Percentiles rank a stretch among this genome's conserved stretches.
Conservation (phyloP, 2,329 filamentous ascomycete genomes). For the Leptographium radiaticola region DNA sequence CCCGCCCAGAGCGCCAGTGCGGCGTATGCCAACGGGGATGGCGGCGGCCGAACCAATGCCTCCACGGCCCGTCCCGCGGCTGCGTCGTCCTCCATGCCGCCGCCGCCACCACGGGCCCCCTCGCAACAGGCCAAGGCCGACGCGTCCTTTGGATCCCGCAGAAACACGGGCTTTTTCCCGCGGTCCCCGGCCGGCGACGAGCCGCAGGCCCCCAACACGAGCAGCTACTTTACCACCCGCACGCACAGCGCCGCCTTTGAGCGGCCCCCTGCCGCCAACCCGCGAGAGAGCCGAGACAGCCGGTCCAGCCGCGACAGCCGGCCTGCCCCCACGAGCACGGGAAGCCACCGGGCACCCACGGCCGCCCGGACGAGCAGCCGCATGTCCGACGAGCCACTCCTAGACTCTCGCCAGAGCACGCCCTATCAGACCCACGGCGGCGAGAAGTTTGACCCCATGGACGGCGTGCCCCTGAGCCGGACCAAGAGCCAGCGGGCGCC, state of each 20-base stretch:
- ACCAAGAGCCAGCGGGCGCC: slow-evolving; percentile 31
- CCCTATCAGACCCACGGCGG: slow-evolving; percentile 43
- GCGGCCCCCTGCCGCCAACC: too few species aligned
- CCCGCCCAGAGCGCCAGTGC: slow-evolving; percentile 13
- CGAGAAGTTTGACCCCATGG: slow-evolving; percentile 46
- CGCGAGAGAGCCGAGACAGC: too few species aligned
- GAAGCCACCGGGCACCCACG: slow-evolving; percentile 3
- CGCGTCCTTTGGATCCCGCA: slow-evolving; percentile 37
- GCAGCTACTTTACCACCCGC: slow-evolving; percentile 33
- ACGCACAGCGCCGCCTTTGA: slow-evolving; percentile 4
- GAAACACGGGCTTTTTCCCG: slow-evolving; percentile 36
- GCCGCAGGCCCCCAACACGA: slow-evolving; percentile 32
- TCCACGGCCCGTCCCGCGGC: slow-evolving; percentile 13
- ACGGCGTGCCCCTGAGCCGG: slow-evolving; percentile 27
- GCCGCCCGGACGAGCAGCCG: neutral
- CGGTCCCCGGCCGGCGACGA: slow-evolving; percentile 39
- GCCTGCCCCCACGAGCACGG: neutral
- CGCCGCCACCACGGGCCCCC: slow-evolving; percentile 34
- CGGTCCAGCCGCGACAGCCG: slow-evolving; percentile 5
- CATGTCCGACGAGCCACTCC: slow-evolving; percentile 15
- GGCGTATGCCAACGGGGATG: slow-evolving; percentile 1
- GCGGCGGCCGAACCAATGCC: neutral
- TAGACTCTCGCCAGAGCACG: slow-evolving; percentile 40
- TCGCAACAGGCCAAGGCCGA: slow-evolving; percentile 40
- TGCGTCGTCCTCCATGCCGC: slow-evolving; percentile 11